Percentiles rank a stretch among this genome's conserved stretches.
Conservation (phyloP, 116 monocot species). For the Cymodocea nodosa region DNA sequence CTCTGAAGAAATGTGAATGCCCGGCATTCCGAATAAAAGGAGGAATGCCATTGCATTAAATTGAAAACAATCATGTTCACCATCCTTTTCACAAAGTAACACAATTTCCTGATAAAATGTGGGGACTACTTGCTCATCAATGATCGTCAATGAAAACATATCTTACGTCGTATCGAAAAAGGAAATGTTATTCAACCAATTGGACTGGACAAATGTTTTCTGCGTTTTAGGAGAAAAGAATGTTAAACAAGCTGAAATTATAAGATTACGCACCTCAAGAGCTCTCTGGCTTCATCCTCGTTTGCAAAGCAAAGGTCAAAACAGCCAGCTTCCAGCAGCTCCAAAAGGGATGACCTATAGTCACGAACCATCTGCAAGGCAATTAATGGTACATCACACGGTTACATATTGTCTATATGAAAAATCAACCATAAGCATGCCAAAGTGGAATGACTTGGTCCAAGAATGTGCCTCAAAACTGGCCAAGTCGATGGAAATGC, state of each 20-base stretch:
- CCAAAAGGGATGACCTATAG: slow-evolving; percentile 40
- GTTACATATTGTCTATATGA: background rate
- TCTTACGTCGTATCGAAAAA: too few relatives aligned
- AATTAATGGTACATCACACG: background rate
- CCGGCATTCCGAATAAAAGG: too few relatives aligned
- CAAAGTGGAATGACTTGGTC: background rate
- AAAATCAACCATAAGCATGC: background rate
- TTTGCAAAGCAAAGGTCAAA: slow-evolving; percentile 96
- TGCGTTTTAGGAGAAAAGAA: background rate
- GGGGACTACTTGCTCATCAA: too few relatives aligned
- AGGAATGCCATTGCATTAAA: too few relatives aligned
- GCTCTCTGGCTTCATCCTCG: slow-evolving; percentile 94
- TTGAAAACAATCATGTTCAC: too few relatives aligned
- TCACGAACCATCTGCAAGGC: slow-evolving; percentile 85
- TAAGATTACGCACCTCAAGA: slow-evolving; percentile 35
- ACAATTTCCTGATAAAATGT: too few relatives aligned
- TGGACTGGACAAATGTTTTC: background rate
- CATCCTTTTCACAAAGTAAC: too few relatives aligned
- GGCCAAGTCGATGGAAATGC: slow-evolving; percentile 73
- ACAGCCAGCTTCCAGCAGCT: slow-evolving; percentile 52
- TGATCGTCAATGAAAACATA: too few relatives aligned
- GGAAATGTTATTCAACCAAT: too few relatives aligned
- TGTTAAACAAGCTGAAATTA: background rate
- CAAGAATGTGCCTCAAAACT: slow-evolving; percentile 49
- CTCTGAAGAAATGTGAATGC: too few relatives aligned